phyloP scores from a whole-genome alignment of 768 basidiomycete genomes.

The Pholiota molesta region DNA sequence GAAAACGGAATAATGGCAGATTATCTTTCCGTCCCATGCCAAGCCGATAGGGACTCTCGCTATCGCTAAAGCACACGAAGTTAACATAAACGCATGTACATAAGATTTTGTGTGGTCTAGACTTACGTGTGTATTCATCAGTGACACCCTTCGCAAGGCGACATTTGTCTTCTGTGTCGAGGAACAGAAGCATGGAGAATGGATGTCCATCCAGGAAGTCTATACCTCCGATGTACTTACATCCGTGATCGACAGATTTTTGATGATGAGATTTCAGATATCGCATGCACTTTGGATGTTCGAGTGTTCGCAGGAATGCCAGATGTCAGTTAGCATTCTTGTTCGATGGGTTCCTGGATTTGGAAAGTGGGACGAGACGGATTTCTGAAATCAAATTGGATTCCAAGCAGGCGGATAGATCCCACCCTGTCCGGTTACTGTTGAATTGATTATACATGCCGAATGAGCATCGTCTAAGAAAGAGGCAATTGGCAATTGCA shows the following conservation, averaged over 20 bases:
- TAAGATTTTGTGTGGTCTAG: neutral
- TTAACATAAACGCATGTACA: neutral
- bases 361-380: neutral
- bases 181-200: neutral
- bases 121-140: neutral
- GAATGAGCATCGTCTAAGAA: neutral
- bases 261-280: neutral
- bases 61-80: neutral
- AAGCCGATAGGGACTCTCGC: neutral
- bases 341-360: neutral
- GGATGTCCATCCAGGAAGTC: neutral
- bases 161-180: neutral
- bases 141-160: neutral
- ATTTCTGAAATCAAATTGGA: neutral
- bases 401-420: neutral
- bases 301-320: neutral
- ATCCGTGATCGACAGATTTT: conserved; percentile 2
- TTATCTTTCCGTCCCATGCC: neutral
- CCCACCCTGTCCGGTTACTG: neutral
- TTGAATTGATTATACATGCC: neutral
- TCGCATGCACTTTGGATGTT: neutral
- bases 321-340: neutral
- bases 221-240: neutral
- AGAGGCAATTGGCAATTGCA: neutral
- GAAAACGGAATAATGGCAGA: neutral